Conservation (phyloP, 2,329 filamentous ascomycete species). For the Calonectria pauciramosa region DNA sequence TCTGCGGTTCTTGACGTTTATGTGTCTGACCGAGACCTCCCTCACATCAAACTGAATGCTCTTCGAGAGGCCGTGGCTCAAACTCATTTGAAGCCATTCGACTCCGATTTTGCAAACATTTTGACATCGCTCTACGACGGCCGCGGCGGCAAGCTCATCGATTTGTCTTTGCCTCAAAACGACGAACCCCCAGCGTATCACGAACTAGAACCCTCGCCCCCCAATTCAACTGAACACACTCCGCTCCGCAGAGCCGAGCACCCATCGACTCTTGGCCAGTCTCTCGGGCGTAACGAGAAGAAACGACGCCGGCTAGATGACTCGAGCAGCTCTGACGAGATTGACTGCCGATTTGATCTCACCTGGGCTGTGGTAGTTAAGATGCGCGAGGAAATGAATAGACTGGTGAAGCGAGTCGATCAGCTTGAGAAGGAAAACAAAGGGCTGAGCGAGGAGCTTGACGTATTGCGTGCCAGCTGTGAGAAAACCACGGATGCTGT, state of each 20-base stretch:
- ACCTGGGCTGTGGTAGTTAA: constrained; percentile 4
- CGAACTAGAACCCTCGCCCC: constrained; percentile 3
- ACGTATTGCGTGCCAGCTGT: constrained; percentile 14
- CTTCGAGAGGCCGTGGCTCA: constrained; percentile 16
- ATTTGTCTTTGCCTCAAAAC: background rate
- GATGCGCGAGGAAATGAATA: constrained; percentile 20
- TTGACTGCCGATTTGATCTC: background rate
- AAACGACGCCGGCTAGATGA: constrained; percentile 12
- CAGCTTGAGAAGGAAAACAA: constrained; percentile 21
- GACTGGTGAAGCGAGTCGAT: constrained; percentile 9
- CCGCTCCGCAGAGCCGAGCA: background rate
- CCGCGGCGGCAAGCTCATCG: constrained; percentile 17
- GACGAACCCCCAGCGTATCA: constrained; percentile 15
- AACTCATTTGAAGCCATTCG: constrained; percentile 12
- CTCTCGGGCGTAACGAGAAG: background rate
- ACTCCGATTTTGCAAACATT: background rate
- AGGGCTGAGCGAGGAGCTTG: constrained; percentile 4
- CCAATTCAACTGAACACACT: background rate
- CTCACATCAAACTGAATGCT: constrained; percentile 14
- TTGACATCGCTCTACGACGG: background rate
- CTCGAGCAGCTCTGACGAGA: background rate
- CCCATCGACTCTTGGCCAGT: background rate
- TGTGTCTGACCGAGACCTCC: constrained; percentile 16
- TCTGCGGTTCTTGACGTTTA: constrained; percentile 15
- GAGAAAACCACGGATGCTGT: constrained; percentile 2